Base-by-base conservation (phyloP, 306 rosid genomes). In the Neltuma alba region DNA sequence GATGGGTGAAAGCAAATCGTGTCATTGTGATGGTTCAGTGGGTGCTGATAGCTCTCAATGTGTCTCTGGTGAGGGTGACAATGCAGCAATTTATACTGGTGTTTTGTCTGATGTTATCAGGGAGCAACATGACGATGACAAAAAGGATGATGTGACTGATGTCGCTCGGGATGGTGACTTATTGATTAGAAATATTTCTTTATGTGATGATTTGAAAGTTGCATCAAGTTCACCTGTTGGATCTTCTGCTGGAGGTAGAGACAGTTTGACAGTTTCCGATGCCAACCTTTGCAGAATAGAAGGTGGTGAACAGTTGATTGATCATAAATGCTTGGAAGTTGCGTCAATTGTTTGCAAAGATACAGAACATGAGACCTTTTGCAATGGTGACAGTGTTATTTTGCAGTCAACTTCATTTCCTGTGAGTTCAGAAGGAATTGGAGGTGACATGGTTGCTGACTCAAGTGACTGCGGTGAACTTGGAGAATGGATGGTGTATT, bases 401-500 rank as follows among this genome's bases (percentile, higher is more conserved):
- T 68, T 65, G 67, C 82, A 48, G 74, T 81, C 69, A 57, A 58
- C 37, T 47, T 69, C 72, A 2, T 41, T 78, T 86, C 80, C 87
- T 45, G 44, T 30, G 62, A 64, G 45, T 79, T 71, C 65, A 63
- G 89, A 76, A 77, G 85, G 58, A 23, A 74, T 55, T 81, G 89
- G 76, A 31, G 41, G 33, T 52, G 70, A 79, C 72, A 71, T 48
- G 78, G 70, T 75, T 41, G 80, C 74, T 23, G 61, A 70, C 13
- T 80, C 86, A 83, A 81, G 70, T 77, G 36, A 78, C 78, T 62
- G 18, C 27, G 74, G 74, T 44, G 90, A 79, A 34, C 74, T 74
- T 54, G 94, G 92, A 60, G 91, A 91, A 30, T 91, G 98, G 99
- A 80, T 71, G 83, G 92, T 83, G 70, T 77, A 36, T 77, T 89